Percentiles rank a stretch among this genome's conserved stretches.
Conservation (phyloP, 2,329 filamentous ascomycete species). For the Exophiala dermatitidis region DNA sequence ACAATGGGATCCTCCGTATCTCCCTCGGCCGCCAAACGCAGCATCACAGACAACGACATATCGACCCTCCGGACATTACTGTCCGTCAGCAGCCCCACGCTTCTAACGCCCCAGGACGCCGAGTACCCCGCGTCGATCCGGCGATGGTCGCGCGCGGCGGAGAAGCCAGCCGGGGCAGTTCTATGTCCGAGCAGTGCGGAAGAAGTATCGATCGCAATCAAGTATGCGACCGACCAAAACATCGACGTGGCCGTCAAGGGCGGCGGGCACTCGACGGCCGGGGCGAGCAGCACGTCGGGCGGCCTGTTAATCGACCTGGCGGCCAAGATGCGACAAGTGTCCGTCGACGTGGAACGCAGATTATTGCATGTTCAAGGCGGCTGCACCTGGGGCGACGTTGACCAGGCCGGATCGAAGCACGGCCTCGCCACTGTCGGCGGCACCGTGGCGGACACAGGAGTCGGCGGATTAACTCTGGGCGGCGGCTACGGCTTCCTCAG, state of each 20-base stretch:
- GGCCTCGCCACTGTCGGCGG: constrained; percentile 55
- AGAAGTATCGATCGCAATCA: constrained; percentile 40
- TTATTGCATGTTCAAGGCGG: constrained; percentile 48
- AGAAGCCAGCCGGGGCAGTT: constrained; percentile 40
- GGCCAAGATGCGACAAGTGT: constrained; percentile 43
- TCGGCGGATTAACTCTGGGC: constrained; percentile 52
- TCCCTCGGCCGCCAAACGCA: constrained; percentile 10
- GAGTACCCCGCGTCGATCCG: constrained; percentile 34
- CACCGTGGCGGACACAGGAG: constrained; percentile 56
- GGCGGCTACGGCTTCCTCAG: constrained; percentile 54
- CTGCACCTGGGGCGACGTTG: constrained; percentile 49
- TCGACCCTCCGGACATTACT: constrained; percentile 15
- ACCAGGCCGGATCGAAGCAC: constrained; percentile 44
- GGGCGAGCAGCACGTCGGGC: constrained; percentile 44
- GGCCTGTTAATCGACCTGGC: constrained; percentile 52
- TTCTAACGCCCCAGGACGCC: constrained; percentile 32
- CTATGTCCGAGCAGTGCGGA: constrained; percentile 37
- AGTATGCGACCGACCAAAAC: constrained; percentile 39
- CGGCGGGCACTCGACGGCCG: constrained; percentile 51
- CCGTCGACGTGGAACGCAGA: constrained; percentile 41
- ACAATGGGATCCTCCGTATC: constrained; percentile 3
- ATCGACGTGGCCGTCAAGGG: constrained; percentile 50
- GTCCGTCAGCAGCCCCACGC: constrained; percentile 21
- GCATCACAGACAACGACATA: constrained; percentile 17
- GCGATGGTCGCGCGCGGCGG: constrained; percentile 36